These are phyloP conservation scores for Septoria petroselini DNA, from an alignment of 2,329 filamentous ascomycete species.

Conservation along the genomic window DNA sequence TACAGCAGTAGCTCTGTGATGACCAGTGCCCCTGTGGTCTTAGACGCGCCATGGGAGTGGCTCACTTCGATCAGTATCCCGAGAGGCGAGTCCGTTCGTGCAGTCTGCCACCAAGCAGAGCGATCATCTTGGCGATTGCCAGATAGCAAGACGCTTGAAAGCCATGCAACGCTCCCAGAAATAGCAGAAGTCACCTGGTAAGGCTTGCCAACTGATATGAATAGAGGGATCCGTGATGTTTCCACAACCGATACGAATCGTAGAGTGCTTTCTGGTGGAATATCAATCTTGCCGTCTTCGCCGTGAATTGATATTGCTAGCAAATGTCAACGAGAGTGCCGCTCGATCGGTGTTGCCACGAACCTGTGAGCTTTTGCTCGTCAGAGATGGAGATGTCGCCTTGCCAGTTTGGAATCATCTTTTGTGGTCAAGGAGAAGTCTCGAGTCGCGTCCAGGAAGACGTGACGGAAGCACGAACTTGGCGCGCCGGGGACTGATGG, in stretches of 20 bases:
- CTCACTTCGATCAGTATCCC: slow-evolving; percentile 22
- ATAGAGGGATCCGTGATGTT: slow-evolving; percentile 22
- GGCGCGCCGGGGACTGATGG: slow-evolving; percentile 2
- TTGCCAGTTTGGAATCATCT: slow-evolving; percentile 17
- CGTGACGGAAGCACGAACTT: slow-evolving; percentile 16
- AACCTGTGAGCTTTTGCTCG: slow-evolving; percentile 14
- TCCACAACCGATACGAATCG: slow-evolving; percentile 25
- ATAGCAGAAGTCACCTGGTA: slow-evolving; percentile 11
- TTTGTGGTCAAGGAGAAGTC: background rate
- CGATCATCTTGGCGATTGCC: slow-evolving; percentile 4
- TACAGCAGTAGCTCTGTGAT: slow-evolving; percentile 46
- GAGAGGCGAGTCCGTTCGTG: slow-evolving; percentile 23
- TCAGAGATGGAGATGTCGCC: slow-evolving; percentile 19
- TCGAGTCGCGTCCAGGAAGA: slow-evolving; percentile 13
- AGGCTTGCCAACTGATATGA: slow-evolving; percentile 14
- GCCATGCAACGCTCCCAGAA: slow-evolving; percentile 23
- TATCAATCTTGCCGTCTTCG: background rate
- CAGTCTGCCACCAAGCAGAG: slow-evolving; percentile 25
- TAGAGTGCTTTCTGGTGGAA: slow-evolving; percentile 16
- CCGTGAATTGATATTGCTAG: slow-evolving; percentile 14
- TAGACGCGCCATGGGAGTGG: background rate
- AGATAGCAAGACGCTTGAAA: slow-evolving; percentile 22
- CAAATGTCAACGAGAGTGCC: background rate
- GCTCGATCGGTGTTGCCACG: background rate
- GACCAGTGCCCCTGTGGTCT: background rate